Conservation (phyloP, 495 filamentous ascomycete genomes). For the Penicillium tannophilum region DNA sequence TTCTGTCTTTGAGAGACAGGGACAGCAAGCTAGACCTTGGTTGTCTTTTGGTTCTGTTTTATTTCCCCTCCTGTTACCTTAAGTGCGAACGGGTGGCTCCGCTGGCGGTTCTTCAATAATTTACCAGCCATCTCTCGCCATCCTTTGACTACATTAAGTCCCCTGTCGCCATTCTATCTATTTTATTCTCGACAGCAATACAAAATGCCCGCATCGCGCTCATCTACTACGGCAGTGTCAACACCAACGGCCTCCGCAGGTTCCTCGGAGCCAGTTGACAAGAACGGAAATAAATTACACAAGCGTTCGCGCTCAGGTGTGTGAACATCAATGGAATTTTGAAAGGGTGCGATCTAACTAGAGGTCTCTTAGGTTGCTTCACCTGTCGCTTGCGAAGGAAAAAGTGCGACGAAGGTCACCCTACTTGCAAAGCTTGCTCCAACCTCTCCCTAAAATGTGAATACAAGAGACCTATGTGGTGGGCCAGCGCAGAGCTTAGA, state of each 20-base stretch:
- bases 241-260: not conserved
- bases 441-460: conserved; percentile 86
- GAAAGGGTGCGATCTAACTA: not conserved
- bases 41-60: not conserved
- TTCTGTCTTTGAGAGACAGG: not conserved
- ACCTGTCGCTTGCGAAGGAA: conserved; percentile 93
- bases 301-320: conserved; percentile 90
- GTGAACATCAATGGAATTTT: conserved; percentile 26
- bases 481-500: conserved; percentile 86
- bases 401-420: conserved; percentile 95
- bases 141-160: not conserved
- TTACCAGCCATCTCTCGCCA: not conserved
- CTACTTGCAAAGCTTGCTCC: conserved; percentile 83
- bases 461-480: conserved; percentile 97
- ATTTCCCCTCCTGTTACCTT: not conserved
- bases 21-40: not conserved
- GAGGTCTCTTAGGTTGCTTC: conserved; percentile 73
- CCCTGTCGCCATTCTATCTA: not conserved
- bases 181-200: not conserved
- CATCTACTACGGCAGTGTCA: not conserved
- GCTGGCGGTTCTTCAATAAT: not conserved
- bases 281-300: conserved; percentile 68
- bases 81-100: not conserved
- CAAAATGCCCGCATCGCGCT: conserved; percentile 14
- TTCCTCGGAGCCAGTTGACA: conserved; percentile 36